Conservation (phyloP, 2,329 filamentous ascomycete genomes). For the Aspergillus brunneoviolaceus region DNA sequence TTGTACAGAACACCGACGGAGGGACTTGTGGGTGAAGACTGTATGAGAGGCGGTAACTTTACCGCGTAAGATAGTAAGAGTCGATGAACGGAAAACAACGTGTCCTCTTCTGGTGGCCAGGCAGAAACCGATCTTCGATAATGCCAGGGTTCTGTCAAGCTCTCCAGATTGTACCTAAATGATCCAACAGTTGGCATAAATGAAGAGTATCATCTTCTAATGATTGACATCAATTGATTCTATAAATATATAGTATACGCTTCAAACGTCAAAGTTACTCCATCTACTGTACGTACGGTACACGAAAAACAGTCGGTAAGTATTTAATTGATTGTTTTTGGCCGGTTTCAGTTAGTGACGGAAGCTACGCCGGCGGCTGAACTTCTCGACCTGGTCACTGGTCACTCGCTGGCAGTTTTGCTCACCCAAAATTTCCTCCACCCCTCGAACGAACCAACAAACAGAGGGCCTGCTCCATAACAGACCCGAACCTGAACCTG, state of each 20-base stretch:
- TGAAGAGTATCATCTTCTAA: no score
- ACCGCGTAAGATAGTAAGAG: background rate
- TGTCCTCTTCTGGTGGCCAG: conserved; percentile 27
- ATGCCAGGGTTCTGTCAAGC: background rate
- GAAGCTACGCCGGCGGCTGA: conserved; percentile 40
- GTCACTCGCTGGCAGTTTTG: conserved; percentile 24
- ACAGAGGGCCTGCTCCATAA: no score
- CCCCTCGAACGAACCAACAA: background rate
- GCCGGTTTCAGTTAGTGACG: conserved; percentile 30
- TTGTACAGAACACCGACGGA: no score
- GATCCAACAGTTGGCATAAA: no score
- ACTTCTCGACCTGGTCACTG: conserved; percentile 29
- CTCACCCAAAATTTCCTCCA: conserved; percentile 36
- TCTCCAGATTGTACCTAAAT: background rate
- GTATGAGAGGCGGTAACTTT: conserved; percentile 3
- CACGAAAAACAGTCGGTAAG: background rate
- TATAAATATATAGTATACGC: no score
- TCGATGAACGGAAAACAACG: conserved; percentile 27
- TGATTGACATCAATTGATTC: no score
- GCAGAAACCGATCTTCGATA: background rate
- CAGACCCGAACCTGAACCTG: no score
- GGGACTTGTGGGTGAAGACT: background rate
- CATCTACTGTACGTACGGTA: background rate
- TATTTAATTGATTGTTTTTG: background rate
- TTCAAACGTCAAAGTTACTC: no score